These are phyloP conservation scores for Cyberlindnera samutprakarnensis DNA, from an alignment of 805 yeast species.

Conservation along the genomic window DNA sequence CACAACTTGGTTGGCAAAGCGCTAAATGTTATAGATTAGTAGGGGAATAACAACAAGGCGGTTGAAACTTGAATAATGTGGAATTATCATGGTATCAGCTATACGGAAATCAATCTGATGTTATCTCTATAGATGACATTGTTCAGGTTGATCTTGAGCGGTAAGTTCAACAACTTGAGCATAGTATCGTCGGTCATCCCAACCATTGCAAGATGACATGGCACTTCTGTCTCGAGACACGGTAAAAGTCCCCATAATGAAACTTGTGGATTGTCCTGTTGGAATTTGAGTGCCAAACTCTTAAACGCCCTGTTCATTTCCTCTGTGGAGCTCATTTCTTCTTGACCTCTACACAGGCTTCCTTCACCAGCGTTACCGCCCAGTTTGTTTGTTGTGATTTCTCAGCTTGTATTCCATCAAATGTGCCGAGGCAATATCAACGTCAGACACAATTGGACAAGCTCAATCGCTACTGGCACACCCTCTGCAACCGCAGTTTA, in stretches of 20 bases:
- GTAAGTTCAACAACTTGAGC: constrained; percentile 2
- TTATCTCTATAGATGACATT: constrained; percentile 2
- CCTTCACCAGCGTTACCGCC: too few species aligned
- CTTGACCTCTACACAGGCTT: too few species aligned
- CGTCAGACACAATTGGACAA: neutral
- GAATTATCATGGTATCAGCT: neutral
- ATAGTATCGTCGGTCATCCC: constrained; percentile 2
- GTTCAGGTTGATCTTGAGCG: constrained; percentile 1
- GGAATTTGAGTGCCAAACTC: constrained; percentile 1
- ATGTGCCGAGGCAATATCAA: neutral
- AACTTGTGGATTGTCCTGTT: constrained; percentile 1
- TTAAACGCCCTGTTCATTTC: constrained; percentile 1
- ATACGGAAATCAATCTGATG: constrained; percentile 1
- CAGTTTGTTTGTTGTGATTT: too few species aligned
- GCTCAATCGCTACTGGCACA: constrained; percentile 72
- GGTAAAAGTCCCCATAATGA: neutral
- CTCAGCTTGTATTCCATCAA: neutral
- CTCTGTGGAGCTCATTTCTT: neutral
- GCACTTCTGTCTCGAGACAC: constrained; percentile 2
- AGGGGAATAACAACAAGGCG: too few species aligned
- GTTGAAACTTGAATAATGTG: too few species aligned
- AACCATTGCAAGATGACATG: neutral
- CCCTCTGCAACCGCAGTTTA: constrained; percentile 81
- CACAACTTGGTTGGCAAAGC: constrained; percentile 1
- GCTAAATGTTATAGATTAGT: neutral